phyloP scores from a whole-genome alignment of 768 basidiomycete genomes.

The Tylopilus rubrobrunneus region DNA sequence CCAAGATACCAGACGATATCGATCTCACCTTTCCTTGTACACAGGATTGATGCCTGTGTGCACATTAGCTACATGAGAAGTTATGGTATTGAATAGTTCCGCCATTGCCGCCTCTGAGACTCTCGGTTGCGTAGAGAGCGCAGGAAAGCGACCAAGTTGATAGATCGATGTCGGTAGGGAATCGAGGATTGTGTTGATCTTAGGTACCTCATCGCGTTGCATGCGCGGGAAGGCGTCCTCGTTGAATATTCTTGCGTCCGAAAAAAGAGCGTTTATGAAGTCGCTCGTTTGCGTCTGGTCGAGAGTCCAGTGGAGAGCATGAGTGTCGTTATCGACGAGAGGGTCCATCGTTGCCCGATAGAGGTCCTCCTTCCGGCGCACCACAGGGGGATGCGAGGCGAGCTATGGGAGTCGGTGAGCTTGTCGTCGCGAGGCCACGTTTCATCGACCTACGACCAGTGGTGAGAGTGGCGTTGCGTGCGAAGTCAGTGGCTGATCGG shows the following conservation, averaged over 20 bases:
- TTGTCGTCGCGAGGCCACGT: too few species aligned
- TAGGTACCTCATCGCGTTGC: too few species aligned
- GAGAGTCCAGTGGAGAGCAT: background rate
- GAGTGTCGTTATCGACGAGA: background rate
- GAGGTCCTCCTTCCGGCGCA: too few species aligned
- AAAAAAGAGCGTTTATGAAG: background rate
- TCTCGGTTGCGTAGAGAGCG: background rate
- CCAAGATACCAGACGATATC: too few species aligned
- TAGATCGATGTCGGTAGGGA: background rate
- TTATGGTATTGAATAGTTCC: background rate
- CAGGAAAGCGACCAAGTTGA: background rate
- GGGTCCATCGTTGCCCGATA: too few species aligned
- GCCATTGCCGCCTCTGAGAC: background rate
- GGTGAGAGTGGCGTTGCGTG: too few species aligned
- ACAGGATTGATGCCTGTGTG: background rate
- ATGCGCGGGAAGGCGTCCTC: background rate
- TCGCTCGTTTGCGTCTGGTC: background rate
- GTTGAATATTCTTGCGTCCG: background rate
- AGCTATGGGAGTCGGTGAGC: too few species aligned
- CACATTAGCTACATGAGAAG: background rate
- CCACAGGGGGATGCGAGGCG: too few species aligned
- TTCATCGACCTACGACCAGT: too few species aligned
- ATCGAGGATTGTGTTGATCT: background rate
- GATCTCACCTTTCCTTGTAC: background rate
- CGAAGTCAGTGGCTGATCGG: too few species aligned